phyloP scores from a whole-genome alignment of 2,329 filamentous ascomycete genomes.

The Microcera coccophila region DNA sequence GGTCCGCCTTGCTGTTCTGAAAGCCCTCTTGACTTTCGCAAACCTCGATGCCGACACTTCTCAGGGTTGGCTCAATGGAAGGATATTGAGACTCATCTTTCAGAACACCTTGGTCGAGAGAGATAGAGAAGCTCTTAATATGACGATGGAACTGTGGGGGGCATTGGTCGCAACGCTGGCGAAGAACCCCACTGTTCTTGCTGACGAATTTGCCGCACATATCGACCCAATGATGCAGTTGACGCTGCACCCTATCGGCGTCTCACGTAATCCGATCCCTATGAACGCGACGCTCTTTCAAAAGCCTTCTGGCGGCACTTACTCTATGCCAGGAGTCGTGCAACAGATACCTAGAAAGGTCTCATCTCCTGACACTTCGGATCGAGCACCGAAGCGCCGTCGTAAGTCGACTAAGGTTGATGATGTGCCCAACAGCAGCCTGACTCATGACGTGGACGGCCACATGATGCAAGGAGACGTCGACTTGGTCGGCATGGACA shows the following conservation, averaged over 20 bases:
- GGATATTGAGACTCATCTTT: slow-evolving; percentile 81
- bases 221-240: slow-evolving; percentile 79
- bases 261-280: slow-evolving; percentile 82
- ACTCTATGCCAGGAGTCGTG: slow-evolving; percentile 51
- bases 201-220: slow-evolving; percentile 68
- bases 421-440: slow-evolving; percentile 56
- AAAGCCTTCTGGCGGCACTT: slow-evolving; percentile 85
- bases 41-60: slow-evolving; percentile 76
- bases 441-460: slow-evolving; percentile 93
- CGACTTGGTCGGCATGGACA: slow-evolving; percentile 86
- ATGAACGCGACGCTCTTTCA: slow-evolving; percentile 90
- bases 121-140: slow-evolving; percentile 74
- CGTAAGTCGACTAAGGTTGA: slow-evolving; percentile 83
- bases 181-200: slow-evolving; percentile 60
- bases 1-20: slow-evolving; percentile 86
- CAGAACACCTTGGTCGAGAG: slow-evolving; percentile 94
- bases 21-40: slow-evolving; percentile 89
- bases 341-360: slow-evolving; percentile 44
- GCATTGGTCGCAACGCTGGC: slow-evolving; percentile 69
- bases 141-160: slow-evolving; percentile 84
- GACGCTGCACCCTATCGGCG: slow-evolving; percentile 85
- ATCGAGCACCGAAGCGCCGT: slow-evolving; percentile 69
- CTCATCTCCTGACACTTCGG: slow-evolving; percentile 51
- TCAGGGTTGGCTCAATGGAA: slow-evolving; percentile 88
- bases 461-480: slow-evolving; percentile 98